Base-by-base conservation (phyloP, 1,139 yeast genomes). In the Sugiyamaella sp. region DNA sequence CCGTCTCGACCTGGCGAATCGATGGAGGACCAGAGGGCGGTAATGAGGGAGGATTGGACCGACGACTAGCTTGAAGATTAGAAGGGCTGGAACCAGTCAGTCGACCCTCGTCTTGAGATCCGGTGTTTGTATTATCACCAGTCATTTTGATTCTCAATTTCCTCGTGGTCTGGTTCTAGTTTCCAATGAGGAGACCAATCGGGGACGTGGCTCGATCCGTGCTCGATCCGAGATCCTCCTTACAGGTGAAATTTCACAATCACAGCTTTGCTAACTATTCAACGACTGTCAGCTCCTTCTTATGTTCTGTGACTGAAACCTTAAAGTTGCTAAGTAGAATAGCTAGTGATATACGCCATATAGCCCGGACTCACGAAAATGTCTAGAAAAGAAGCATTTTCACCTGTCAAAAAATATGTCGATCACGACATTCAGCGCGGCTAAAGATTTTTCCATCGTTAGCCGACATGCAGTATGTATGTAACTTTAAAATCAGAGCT, bases 11-110 rank as follows among this genome's bases (percentile, higher is more conserved):
- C 22, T 46, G 38, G 39, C 21, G 4, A 5, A 37, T 37, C 4
- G 50, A 46, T 19, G 50, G 50, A 25, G 50, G 50, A 3, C 33
- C 21, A 20, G 49, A 43, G 10, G 47, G 35, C 9, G 43, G 12
- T 5, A 4, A 37, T 14, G 42, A 19, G 12, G 24, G 32, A 5
- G 32, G 24, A 6, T 21, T 17, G 16, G 27, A 39, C 10, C 4
- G 12, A 10, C 8, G 22, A 14, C 6, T 39, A 35, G 16, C 8
- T n/a, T 24, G 29, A 24, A 5, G 29, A 24, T 24, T 24, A 12
- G 35, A 8, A 12, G 5, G 40, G 24, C 24, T 3, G 2, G 19
- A 5, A 5, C 35, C 14, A 29, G 35, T 29, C 5, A 12, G 10
- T 12, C 35, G 12, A 12, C 14, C 39, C 29, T 24, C 29, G 29